These are phyloP conservation scores for Acanthamoeba royreba DNA, from an alignment of 208 protist species.

Conservation along the genomic window DNA sequence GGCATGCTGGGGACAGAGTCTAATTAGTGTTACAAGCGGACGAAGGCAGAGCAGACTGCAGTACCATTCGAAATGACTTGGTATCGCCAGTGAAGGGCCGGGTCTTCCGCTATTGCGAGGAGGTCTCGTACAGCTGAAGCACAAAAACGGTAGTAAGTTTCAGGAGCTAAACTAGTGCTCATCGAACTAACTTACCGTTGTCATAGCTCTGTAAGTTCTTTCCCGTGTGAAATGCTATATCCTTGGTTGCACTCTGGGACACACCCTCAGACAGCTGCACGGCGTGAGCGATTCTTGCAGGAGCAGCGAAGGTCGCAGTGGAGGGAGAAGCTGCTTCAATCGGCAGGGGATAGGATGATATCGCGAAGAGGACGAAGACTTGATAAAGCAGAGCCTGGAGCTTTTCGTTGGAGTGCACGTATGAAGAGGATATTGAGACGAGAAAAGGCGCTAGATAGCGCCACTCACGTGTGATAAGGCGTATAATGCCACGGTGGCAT, in stretches of 20 bases:
- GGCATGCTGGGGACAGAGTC: neutral
- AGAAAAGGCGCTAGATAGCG: constrained; percentile 18
- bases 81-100: constrained; percentile 13
- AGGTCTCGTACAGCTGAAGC: neutral
- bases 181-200: neutral
- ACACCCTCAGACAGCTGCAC: neutral
- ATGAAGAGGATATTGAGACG: neutral
- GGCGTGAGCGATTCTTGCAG: neutral
- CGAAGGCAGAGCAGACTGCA: neutral
- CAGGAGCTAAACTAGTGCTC: neutral
- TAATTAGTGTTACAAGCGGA: neutral
- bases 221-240: neutral
- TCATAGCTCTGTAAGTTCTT: constrained; percentile 39
- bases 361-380: neutral
- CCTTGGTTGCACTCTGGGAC: neutral
- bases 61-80: neutral
- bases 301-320: neutral
- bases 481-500: neutral
- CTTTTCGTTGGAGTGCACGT: neutral
- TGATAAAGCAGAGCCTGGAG: neutral
- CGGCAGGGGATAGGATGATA: neutral
- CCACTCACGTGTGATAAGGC: neutral
- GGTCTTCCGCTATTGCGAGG: neutral
- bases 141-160: neutral
- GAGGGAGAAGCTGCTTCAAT: neutral